Base-by-base conservation (phyloP, 805 yeast genomes). In the Pichia membranifaciens region DNA sequence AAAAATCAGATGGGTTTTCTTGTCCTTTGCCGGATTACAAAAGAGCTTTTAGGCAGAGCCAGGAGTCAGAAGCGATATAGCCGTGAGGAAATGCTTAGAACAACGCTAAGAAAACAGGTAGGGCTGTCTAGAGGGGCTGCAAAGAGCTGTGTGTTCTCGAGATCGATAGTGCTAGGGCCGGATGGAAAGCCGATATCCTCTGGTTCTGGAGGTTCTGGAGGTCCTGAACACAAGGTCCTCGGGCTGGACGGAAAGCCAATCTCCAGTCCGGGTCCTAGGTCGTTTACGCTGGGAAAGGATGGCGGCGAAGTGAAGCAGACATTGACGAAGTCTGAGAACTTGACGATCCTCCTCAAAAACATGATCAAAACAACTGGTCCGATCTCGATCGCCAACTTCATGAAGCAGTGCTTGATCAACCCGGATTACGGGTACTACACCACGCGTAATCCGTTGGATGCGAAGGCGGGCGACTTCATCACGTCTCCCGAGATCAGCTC, bases 401-500 rank as follows among this genome's bases (percentile, higher is more conserved):
- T 87, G 90, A 71, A 84, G 48, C 90, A 85, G 61, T 86, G 96
- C 59, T 70, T 87, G 48, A 78, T 88, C 0, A 84, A 85, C 58
- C 93, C 95, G 0, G 69, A 76, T 9, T 75, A 73, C 53, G 96
- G 96, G 0, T 87, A 87, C 61, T 87, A 87, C 59, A 83, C 88
- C 20, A 82, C 86, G 4, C 68, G 81, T 51, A 82, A 87, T 55
- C 95, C 95, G 2, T 68, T 87, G 32, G 63, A 55, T 36, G 32
- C 54, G 1, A 47, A 50, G 20, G 52, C 49, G 4, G 95, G 95
- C 5, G 96, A 87, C 62, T 87, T 87, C 61, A 73, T 82, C 44
- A 87, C 96, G 0, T 82, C 91, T 0, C 96, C 96, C 0, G 96
- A 87, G 63, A 85, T 87, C 43, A 83, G 91, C 6, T 87, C 86